Base-by-base conservation (phyloP, 768 basidiomycete genomes). In the Amanita exitialis region DNA sequence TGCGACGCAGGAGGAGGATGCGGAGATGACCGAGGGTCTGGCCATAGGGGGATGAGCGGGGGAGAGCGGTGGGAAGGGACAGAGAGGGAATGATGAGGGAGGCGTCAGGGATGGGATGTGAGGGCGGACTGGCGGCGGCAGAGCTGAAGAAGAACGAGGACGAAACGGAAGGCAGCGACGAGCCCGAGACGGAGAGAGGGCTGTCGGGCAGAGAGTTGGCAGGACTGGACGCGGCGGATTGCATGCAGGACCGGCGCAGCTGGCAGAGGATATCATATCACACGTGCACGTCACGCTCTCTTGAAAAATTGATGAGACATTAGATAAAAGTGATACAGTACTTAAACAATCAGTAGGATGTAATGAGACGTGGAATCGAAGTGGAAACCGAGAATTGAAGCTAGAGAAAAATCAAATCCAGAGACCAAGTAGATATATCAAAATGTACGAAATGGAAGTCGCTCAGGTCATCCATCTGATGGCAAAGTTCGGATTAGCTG, bases 71-170 rank as follows among this genome's bases (percentile, higher is more conserved):
- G 15, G 86, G 83, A 15, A 87, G 70, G 6, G 72, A 71, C 42
- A 87, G 66, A 20, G 81, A 86, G 1, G 85, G 85, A 43, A 87
- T 87, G 54, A 86, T 77, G 50, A 86, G 73, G 53, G 56, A 57
- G 54, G 65, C 65, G 50, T 74, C 72, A 44, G 47, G 32, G 42
- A 46, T 46, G 23, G 67, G 67, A 16, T 70, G 72, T 16, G 67
- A 59, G 0, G 67, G 79, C 2, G 80, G 84, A 54, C 82, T 83
- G 0, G 78, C 78, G 10, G 82, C 82, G 0, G 77, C 80, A 8
- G 84, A 86, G 28, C 83, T 85, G 68, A 85, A 86, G 68, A 87
- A 84, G 72, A 86, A 86, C 0, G 82, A 83, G 1, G 82, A 85
- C 15, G 80, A 76, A 10, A 85, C 78, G 1, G 83, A 85, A 1